Percentiles rank a stretch among this genome's conserved stretches.
Evolutionary conservation across 176 grass and related monocot genomes (phyloP).

Genomic region (Triticum urartu): DNA sequence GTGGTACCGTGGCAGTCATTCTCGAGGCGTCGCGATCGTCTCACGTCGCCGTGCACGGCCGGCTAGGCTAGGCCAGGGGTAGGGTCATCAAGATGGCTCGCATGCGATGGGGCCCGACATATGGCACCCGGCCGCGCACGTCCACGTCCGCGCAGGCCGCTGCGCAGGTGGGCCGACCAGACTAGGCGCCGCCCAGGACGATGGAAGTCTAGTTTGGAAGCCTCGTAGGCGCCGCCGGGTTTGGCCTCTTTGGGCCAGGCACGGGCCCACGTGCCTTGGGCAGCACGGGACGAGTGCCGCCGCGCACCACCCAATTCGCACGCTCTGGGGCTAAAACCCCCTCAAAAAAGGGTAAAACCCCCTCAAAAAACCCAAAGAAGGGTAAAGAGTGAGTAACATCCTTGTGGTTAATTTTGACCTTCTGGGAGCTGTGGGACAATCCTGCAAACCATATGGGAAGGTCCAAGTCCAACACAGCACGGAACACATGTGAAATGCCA

Average conservation of each 20-base stretch:
- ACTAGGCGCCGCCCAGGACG: not conserved
- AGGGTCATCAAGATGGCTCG: not conserved
- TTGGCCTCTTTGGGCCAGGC: not conserved
- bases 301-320: not conserved
- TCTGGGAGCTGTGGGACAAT: not conserved
- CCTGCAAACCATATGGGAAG: not conserved
- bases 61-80: not conserved
- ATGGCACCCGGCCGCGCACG: not conserved
- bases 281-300: slow-evolving; percentile 17
- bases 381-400: not conserved
- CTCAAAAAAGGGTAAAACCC: too few species aligned
- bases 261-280: slow-evolving; percentile 11
- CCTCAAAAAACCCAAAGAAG: too few species aligned
- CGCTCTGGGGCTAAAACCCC: too few species aligned
- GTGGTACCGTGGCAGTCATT: not conserved
- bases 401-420: not conserved
- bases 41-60: not conserved
- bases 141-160: not conserved
- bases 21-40: not conserved
- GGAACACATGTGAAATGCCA: not conserved
- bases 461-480: not conserved
- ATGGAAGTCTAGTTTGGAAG: not conserved
- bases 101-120: not conserved
- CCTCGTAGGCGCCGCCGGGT: not conserved
- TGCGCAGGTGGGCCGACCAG: not conserved